Base-by-base conservation (phyloP, 2,329 filamentous ascomycete genomes). In the Gaeumannomyces sp. region DNA sequence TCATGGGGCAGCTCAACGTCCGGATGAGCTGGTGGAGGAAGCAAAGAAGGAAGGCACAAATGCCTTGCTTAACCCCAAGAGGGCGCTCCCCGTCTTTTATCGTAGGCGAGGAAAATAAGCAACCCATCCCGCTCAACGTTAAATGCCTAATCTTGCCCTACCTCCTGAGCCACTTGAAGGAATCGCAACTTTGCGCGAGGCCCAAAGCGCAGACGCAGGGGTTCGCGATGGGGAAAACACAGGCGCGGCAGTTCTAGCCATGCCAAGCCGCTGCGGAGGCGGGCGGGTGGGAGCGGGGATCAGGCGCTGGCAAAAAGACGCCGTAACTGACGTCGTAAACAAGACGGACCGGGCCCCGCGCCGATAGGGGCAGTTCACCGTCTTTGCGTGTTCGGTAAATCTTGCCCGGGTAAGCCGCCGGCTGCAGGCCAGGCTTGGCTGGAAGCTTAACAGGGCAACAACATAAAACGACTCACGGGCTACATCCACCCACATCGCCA, bases 191-290 rank as follows among this genome's bases (percentile, higher is more conserved):
- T 45, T 29, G 28, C 29, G 6, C 19, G 31, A 25, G 22, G 59
- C 38, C 16, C 59, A 33, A 60, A 60, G 29, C 25, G 31, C 22
- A 13, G 25, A 31, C 6, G 28, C 7, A 14, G n/a, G 22, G 28
- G n/a, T 25, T 60, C 59, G 16, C 25, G 31, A 33, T 60, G 59
- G 59, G 31, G 28, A 22, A 19, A 10, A 19, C 4, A 35, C 29
- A 25, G 5, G 31, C 14, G 16, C 59, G 59, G 59, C 59, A 60
- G 31, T 60, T 60, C 59, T 60, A 60, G 31, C 59, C 59, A n/a
- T 29, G 59, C 59, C 59, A 60, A 60, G 59, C 59, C 59, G 35
- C n/a, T n/a, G 35, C 19, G 25, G 31, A 25, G 5, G 11, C n/a
- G 59, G 8, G 31, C 35, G 22, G 31, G 59, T 31, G 31, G 59